Conservation (phyloP, 495 filamentous ascomycete genomes). For the Evansstolkia leycettana region DNA sequence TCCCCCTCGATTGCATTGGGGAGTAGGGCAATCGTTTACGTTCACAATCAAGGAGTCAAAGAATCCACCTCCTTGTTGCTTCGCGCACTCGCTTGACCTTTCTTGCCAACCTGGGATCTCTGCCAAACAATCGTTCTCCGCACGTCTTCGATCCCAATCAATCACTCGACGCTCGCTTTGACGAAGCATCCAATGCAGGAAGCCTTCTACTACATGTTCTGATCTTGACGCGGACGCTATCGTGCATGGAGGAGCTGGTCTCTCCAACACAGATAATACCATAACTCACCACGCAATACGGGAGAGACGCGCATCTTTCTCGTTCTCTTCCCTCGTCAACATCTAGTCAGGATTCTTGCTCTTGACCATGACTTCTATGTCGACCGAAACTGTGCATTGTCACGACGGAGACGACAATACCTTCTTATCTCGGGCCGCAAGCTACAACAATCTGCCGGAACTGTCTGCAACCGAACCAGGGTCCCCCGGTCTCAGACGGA, state of each 20-base stretch:
- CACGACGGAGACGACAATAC: slow-evolving; percentile 15
- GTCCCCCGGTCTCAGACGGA: slow-evolving; percentile 25
- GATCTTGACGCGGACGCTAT: slow-evolving; percentile 7
- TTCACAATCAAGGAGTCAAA: not conserved
- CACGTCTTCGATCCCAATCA: no score
- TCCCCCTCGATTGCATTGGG: no score
- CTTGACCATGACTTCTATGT: slow-evolving; percentile 25
- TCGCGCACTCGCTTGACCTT: not conserved
- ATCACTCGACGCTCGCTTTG: no score
- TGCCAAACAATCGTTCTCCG: no score
- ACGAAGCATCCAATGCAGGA: not conserved
- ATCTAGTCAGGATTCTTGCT: slow-evolving; percentile 7
- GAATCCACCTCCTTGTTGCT: not conserved
- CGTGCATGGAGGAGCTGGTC: slow-evolving; percentile 33
- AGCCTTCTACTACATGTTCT: slow-evolving; percentile 10
- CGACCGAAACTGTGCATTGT: slow-evolving; percentile 11
- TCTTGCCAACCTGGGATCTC: no score
- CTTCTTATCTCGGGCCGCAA: slow-evolving; percentile 25
- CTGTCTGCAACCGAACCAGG: slow-evolving; percentile 10
- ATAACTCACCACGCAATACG: slow-evolving; percentile 13
- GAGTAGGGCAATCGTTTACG: not conserved
- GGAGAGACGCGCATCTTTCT: slow-evolving; percentile 19
- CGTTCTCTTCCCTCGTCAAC: slow-evolving; percentile 5
- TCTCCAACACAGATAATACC: slow-evolving; percentile 18
- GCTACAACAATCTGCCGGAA: slow-evolving; percentile 30